These are phyloP conservation scores for Aspergillus fijiensis DNA, from an alignment of 2,329 filamentous ascomycete species.

Conservation along the genomic window DNA sequence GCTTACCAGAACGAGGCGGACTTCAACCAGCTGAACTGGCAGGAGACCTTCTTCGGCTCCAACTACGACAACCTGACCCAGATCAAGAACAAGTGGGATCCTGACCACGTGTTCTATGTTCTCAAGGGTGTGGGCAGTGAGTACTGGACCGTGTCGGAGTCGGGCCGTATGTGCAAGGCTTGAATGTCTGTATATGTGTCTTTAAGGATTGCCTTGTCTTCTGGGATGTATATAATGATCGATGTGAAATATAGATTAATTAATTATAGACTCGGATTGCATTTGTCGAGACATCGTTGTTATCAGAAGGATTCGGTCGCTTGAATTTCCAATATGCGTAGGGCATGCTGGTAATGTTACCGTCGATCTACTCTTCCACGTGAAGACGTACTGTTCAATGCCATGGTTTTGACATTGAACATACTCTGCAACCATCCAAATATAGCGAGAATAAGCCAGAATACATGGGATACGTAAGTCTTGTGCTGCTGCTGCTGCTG, in stretches of 20 bases:
- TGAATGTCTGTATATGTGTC: background rate
- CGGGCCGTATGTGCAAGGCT: conserved; percentile 31
- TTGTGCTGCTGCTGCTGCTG: too few species aligned
- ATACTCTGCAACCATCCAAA: too few species aligned
- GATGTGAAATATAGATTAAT: background rate
- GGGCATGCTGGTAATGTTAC: too few species aligned
- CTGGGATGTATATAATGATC: background rate
- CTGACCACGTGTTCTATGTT: conserved; percentile 42
- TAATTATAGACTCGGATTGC: background rate
- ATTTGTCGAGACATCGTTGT: too few species aligned
- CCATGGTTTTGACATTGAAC: too few species aligned
- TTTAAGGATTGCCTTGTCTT: background rate
- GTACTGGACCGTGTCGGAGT: conserved; percentile 31
- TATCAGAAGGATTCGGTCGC: too few species aligned
- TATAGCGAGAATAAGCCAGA: too few species aligned
- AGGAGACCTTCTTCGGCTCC: conserved; percentile 44
- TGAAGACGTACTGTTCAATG: too few species aligned
- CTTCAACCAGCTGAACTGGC: conserved; percentile 42
- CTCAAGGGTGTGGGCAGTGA: conserved; percentile 42
- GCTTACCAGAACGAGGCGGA: conserved; percentile 47
- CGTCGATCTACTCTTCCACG: too few species aligned
- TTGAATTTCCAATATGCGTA: too few species aligned
- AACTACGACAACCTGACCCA: conserved; percentile 39
- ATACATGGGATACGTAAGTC: too few species aligned
- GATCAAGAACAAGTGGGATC: conserved; percentile 47